phyloP scores from a whole-genome alignment of 306 rosid genomes.

The Gillenia trifoliata region DNA sequence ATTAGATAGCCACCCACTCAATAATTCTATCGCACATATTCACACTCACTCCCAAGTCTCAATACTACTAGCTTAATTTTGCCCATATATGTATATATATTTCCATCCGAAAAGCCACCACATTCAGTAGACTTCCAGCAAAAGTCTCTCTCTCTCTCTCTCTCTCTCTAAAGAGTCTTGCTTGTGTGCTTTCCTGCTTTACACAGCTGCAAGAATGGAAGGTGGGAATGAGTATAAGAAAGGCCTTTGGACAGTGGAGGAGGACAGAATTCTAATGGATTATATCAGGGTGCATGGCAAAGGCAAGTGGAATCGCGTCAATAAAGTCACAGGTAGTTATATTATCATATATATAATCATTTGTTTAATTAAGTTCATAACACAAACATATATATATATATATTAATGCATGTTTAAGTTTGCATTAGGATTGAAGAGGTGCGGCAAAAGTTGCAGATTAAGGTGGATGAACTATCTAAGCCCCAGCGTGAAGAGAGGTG shows the following conservation, averaged over 20 bases:
- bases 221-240: slow-evolving; percentile 36
- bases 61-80: too few relatives aligned
- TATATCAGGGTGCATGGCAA: slow-evolving; percentile 39
- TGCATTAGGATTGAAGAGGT: slow-evolving; percentile 47
- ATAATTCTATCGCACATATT: not conserved
- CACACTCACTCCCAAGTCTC: not conserved
- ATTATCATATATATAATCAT: not conserved
- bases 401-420: too few relatives aligned
- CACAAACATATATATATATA: not conserved
- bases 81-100: too few relatives aligned
- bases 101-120: not conserved
- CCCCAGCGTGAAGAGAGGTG: slow-evolving; percentile 50
- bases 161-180: too few relatives aligned
- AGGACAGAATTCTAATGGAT: slow-evolving; percentile 43
- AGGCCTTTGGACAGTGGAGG: slow-evolving; percentile 52
- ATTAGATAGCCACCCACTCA: not conserved
- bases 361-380: not conserved
- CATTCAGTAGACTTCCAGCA: not conserved
- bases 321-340: slow-evolving; percentile 35
- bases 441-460: slow-evolving; percentile 60
- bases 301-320: slow-evolving; percentile 61
- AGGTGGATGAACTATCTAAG: slow-evolving; percentile 63
- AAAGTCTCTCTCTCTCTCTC: not conserved
- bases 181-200: not conserved
- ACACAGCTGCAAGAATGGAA: slow-evolving; percentile 20